Evolutionary conservation across 75 land plant species (phyloP), one percentile per base, ranked within the genome.

Genomic region (Cryptomeria japonica): DNA sequence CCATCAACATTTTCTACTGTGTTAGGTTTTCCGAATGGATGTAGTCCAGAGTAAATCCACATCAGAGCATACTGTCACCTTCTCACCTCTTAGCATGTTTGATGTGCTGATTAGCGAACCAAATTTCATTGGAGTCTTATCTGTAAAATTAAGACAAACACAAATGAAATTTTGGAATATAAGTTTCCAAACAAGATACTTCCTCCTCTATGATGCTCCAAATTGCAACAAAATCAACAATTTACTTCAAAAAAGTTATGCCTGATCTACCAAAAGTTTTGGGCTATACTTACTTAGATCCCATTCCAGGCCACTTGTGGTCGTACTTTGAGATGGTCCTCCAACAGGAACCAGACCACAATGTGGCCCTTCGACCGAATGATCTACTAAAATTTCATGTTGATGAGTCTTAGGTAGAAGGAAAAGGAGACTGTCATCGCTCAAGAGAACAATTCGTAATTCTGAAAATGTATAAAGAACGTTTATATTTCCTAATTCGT

Each of bases 251-350:
- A 39, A 44, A 61, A 46, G 9, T 2, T 16, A 19, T 83, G 79
- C 77, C 32, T 34, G 3, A 34, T 75, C 13, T 34, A 32, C 16
- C 77, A 34, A 75, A 64, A 8, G n/a, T 64, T 64, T 31, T 44
- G 51, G 31, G 16, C 8, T 42, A 46, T 86, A 90, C 96, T 92
- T 89, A 97, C 99, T 88, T 5, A 98, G 88, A 93, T 97, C 88
- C 99, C 99, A 98, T 53, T 92, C 86, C n/a, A 98, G 95, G 42
- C 99, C 99, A 64, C 97, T 96, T 47, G 99, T 96, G 9, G 96
- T 95, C n/a, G 96, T 96, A 49, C 93, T 88, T 34, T 73, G 61
- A 14, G 99, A 96, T 46, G 97, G 95, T 85, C 70, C 89, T 72
- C 96, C 96, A 49, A 97, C 84, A 5, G 99, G 99, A 77, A 98